Evolutionary conservation across 768 basidiomycete genomes (phyloP).

Genomic region (Kondoa malvinella): DNA sequence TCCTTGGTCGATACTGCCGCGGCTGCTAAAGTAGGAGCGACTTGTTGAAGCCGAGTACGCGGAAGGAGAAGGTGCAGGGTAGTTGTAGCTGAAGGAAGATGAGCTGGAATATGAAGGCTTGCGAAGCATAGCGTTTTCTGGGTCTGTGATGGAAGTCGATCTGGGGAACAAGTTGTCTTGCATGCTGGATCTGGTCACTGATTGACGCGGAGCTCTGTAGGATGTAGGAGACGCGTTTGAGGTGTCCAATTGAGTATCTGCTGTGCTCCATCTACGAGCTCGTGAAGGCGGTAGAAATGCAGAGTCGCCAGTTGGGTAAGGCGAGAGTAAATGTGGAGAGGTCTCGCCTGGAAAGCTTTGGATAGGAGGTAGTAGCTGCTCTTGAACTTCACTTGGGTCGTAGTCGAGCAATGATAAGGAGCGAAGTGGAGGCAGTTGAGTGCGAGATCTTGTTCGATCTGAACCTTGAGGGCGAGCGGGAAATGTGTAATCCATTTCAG

Average conservation of each 20-base stretch:
- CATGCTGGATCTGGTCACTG: not conserved
- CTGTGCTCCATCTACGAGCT: not conserved
- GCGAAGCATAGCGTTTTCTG: not conserved
- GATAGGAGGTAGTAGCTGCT: not conserved
- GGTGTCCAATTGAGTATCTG: not conserved
- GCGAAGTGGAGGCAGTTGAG: not conserved
- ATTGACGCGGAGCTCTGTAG: not conserved
- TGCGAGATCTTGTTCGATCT: not conserved
- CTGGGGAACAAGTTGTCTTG: not conserved
- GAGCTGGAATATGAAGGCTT: not conserved
- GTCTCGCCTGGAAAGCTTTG: not conserved
- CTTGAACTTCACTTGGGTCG: not conserved
- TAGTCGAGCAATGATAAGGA: not conserved
- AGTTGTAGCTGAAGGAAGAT: not conserved
- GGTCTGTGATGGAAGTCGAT: not conserved
- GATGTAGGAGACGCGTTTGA: not conserved
- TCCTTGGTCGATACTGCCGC: not conserved
- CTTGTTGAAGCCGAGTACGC: not conserved
- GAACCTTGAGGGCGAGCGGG: not conserved
- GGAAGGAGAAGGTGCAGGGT: not conserved
- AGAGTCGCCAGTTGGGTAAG: not conserved
- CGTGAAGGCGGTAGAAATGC: not conserved
- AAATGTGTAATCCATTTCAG: not conserved
- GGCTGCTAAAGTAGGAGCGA: not conserved
- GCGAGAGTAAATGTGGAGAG: no score